Evolutionary conservation across 768 basidiomycete species (phyloP), one percentile per base, ranked within the genome.

Genomic region (Amanita pseudoporphyria): DNA sequence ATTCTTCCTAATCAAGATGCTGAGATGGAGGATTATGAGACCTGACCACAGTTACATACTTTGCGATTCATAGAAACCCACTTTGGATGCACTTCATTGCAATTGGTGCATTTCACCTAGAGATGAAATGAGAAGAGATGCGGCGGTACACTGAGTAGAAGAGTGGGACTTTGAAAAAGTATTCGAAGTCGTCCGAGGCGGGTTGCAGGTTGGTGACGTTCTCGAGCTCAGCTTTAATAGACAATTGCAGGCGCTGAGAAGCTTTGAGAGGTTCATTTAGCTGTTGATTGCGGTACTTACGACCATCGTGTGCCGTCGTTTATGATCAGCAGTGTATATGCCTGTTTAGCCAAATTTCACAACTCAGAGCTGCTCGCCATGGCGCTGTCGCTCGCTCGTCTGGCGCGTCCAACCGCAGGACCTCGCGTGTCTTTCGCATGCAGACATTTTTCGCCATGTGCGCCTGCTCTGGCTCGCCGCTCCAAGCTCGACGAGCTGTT

Each of bases 221-320:
- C 62, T 91, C 86, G 38, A 92, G 73, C 3, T 86, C 84, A 9
- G 88, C 89, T 65, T 81, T 81, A 62, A 87, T 84, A 40, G 79
- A 82, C 26, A 87, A 68, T 53, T 71, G 68, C 12, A 87, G 70
- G 50, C 68, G 74, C 83, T 84, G 52, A 45, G 56, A 24, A 49
- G 45, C 43, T 45, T 28, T 28, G 59, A 45, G 19, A 40, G 38
- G 37, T 21, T 26, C 22, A 46, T 14, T 36, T 13, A 10, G 40
- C 39, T 18, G 21, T 37, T 26, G 37, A 24, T 19, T 39, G 14
- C 33, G 33, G 26, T 42, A 70, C 78, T 65, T 57, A 80, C 79
- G 57, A 81, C 78, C 77, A 79, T 79, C 35, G 31, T 56, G 43
- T 49, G n/a, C n/a, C n/a, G n/a, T n/a, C n/a, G n/a, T n/a, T n/a